phyloP scores from a whole-genome alignment of 116 monocot genomes.

The Trichopus zeylanicus region DNA sequence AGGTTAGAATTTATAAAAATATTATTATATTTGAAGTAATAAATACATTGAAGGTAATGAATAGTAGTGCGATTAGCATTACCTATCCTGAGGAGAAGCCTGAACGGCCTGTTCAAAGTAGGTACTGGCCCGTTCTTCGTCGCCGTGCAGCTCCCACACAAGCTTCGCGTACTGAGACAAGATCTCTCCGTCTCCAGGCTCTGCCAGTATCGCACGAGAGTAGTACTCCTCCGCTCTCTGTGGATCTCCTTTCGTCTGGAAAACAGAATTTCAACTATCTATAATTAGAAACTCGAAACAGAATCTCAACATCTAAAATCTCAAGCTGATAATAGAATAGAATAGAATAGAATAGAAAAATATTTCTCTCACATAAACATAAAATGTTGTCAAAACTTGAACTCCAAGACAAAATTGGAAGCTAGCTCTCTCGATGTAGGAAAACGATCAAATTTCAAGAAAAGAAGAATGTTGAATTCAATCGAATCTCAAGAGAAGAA shows the following conservation, averaged over 20 bases:
- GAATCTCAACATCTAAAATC: background rate
- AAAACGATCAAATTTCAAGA: too few species aligned
- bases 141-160: slow-evolving; percentile 62
- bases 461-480: too few species aligned
- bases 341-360: background rate
- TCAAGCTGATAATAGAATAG: too few species aligned
- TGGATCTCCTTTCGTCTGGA: slow-evolving; percentile 44
- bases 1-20: background rate
- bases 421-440: too few species aligned
- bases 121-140: slow-evolving; percentile 51
- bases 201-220: slow-evolving; percentile 79
- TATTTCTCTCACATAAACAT: too few species aligned
- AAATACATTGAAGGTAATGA: background rate
- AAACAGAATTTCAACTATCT: background rate
- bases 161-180: slow-evolving; percentile 68
- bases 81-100: slow-evolving; percentile 62
- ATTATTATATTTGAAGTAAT: background rate
- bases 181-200: slow-evolving; percentile 66
- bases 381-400: too few species aligned
- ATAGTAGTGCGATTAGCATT: background rate
- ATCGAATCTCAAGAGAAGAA: background rate
- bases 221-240: slow-evolving; percentile 78
- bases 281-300: background rate
- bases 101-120: slow-evolving; percentile 69
- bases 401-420: too few species aligned